These are phyloP conservation scores for Lotus japonicus DNA, from an alignment of 306 rosid species.

Conservation along the genomic window DNA sequence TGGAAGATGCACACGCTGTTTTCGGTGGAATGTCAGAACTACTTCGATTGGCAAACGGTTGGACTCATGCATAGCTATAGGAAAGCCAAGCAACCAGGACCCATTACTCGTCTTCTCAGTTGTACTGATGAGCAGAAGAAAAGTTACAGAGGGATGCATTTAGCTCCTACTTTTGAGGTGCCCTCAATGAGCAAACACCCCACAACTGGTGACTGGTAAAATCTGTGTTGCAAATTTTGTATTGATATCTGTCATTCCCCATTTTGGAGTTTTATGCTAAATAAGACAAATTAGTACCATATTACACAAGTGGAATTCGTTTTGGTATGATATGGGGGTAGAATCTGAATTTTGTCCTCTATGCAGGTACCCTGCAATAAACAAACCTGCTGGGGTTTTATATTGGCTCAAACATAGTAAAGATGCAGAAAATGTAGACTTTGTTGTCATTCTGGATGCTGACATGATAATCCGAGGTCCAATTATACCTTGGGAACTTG, in stretches of 20 bases:
- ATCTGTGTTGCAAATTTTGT: not conserved
- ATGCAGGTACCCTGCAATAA: slow-evolving; percentile 32
- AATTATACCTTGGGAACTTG: slow-evolving; percentile 25
- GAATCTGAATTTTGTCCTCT: slow-evolving; percentile 7
- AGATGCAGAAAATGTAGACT: slow-evolving; percentile 29
- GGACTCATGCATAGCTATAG: slow-evolving; percentile 27
- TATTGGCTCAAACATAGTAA: slow-evolving; percentile 27
- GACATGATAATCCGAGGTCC: slow-evolving; percentile 31
- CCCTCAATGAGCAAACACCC: slow-evolving; percentile 91
- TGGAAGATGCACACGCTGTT: slow-evolving; percentile 28
- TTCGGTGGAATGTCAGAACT: slow-evolving; percentile 26
- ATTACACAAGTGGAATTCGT: not conserved
- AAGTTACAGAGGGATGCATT: slow-evolving; percentile 68
- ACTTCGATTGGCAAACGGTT: slow-evolving; percentile 31
- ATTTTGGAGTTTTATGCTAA: not conserved
- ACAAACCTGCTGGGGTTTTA: slow-evolving; percentile 29
- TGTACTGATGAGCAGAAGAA: slow-evolving; percentile 40
- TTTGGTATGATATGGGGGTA: not conserved
- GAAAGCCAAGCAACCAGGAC: slow-evolving; percentile 28
- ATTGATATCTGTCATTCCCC: not conserved
- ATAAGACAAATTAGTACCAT: not conserved
- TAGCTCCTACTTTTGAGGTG: slow-evolving; percentile 90
- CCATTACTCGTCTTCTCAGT: slow-evolving; percentile 27
- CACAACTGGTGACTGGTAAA: slow-evolving; percentile 80
- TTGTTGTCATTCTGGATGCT: slow-evolving; percentile 27